Conservation (phyloP, 73 alveolate species). For the Stentor roeselii region DNA sequence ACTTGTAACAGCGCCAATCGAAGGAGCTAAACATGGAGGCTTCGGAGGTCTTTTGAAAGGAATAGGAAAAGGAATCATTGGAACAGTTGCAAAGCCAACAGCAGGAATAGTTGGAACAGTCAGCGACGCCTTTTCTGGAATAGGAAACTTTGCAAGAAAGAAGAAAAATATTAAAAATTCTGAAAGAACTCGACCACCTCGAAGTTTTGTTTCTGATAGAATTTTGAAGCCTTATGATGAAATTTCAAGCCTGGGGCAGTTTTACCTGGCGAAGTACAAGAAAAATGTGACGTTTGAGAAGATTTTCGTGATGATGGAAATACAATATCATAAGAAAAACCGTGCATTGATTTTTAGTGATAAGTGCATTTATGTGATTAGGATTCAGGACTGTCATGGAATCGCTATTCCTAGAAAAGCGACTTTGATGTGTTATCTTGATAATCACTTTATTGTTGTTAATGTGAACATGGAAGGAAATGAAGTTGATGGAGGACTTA, state of each 20-base stretch:
- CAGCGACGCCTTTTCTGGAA: slow-evolving; percentile 17
- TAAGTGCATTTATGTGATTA: not conserved
- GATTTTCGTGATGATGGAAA: not conserved
- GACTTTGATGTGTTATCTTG: no score
- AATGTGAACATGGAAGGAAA: not conserved
- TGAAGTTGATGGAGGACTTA: not conserved
- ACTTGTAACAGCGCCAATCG: slow-evolving; percentile 11
- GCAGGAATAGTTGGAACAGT: slow-evolving; percentile 13
- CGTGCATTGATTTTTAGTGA: not conserved
- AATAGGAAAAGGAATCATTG: slow-evolving; percentile 31
- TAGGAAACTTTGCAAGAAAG: slow-evolving; percentile 16
- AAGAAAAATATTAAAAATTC: not conserved
- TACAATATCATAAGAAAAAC: not conserved
- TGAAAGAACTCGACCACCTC: slow-evolving; percentile 19
- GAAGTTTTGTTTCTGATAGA: not conserved
- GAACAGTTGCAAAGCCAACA: slow-evolving; percentile 30
- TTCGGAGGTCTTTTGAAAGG: slow-evolving; percentile 8
- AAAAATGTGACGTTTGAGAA: not conserved
- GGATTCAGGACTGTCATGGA: not conserved
- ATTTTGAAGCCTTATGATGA: slow-evolving; percentile 12
- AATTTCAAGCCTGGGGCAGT: not conserved
- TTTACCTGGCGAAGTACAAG: not conserved
- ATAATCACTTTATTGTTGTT: not conserved
- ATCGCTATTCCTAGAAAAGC: not conserved
- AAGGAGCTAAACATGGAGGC: slow-evolving; percentile 20